Evolutionary conservation across 2,329 filamentous ascomycete genomes (phyloP).

Genomic region (Nothopassalora personata): DNA sequence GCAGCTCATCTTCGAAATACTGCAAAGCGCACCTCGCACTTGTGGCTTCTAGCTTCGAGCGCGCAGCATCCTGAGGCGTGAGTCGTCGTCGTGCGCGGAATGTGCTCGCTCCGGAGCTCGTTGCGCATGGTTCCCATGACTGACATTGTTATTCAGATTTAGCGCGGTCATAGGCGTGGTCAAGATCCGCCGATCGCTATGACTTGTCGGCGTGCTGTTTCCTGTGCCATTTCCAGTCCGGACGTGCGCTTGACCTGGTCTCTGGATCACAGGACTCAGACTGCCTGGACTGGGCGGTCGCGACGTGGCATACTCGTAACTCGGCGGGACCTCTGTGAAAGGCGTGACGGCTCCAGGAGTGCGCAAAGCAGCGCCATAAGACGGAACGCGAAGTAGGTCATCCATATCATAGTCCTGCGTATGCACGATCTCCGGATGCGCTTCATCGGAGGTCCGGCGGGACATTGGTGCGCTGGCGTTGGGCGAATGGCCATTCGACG

Average conservation of each 20-base stretch:
- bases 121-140: not conserved
- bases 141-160: conserved; percentile 7
- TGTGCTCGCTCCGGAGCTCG: not conserved
- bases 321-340: conserved; percentile 39
- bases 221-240: conserved; percentile 11
- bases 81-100: conserved; percentile 12
- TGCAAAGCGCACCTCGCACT: not conserved
- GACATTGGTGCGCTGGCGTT: conserved; percentile 29
- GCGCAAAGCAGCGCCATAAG: conserved; percentile 47
- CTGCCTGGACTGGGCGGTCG: conserved; percentile 32
- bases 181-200: conserved; percentile 17
- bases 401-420: conserved; percentile 41
- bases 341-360: conserved; percentile 40
- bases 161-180: conserved; percentile 12
- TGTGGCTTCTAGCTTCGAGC: conserved; percentile 20
- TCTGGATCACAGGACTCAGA: conserved; percentile 15
- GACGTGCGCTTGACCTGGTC: conserved; percentile 27
- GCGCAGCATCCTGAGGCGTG: conserved; percentile 21
- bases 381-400: conserved; percentile 45
- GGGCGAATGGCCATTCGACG: conserved; percentile 19
- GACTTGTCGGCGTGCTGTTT: conserved; percentile 21
- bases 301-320: conserved; percentile 43
- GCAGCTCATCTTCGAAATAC: not conserved
- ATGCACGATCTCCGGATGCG: conserved; percentile 18
- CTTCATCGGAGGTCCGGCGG: conserved; percentile 31